These are phyloP conservation scores for Eimeria acervulina DNA, from an alignment of 169 alveolate genomes.

Conservation along the genomic window DNA sequence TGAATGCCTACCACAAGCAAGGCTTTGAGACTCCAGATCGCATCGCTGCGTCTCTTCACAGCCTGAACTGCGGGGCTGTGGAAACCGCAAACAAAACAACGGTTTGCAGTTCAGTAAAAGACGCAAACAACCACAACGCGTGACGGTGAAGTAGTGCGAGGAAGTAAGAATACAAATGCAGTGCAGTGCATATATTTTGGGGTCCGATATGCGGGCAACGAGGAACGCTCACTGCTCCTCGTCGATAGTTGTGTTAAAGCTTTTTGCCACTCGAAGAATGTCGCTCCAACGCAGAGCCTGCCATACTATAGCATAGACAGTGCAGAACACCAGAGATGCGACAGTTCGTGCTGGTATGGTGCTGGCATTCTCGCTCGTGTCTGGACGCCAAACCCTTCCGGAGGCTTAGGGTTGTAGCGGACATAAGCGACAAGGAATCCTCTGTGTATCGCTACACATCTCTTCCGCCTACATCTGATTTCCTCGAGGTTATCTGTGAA, in stretches of 20 bases:
- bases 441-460: not conserved
- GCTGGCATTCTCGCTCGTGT: no score
- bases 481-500: constrained; percentile 57
- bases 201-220: no score
- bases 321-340: constrained; percentile 13
- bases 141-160: not conserved
- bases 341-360: not conserved
- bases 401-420: not conserved
- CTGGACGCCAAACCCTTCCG: no score
- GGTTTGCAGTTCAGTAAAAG: not conserved
- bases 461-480: constrained; percentile 5
- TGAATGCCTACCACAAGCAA: constrained; percentile 49
- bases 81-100: not conserved
- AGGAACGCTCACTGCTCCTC: constrained; percentile 72
- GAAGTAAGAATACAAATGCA: not conserved
- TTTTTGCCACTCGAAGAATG: constrained; percentile 71
- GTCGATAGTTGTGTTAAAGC: constrained; percentile 70
- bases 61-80: constrained; percentile 74
- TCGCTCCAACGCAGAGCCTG: constrained; percentile 83
- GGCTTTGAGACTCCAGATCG: constrained; percentile 62
- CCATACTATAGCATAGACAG: constrained; percentile 47
- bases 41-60: constrained; percentile 62
- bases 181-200: not conserved
- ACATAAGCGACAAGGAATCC: not conserved
- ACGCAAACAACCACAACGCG: not conserved